Evolutionary conservation across 2,329 filamentous ascomycete species (phyloP).

Genomic region (Penicillium sp.): DNA sequence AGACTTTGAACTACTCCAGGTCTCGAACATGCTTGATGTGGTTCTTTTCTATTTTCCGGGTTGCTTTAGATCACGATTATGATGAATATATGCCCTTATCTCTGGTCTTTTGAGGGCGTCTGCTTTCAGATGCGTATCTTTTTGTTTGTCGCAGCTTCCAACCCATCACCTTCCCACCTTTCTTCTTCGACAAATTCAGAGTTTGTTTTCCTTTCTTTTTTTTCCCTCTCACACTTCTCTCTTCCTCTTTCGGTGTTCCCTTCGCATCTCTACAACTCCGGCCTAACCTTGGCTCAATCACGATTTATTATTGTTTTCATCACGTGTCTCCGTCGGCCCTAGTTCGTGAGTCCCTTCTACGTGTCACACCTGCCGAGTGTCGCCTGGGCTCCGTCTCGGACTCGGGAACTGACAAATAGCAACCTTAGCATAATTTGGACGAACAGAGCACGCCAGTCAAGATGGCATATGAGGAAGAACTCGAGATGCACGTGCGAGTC

Average conservation of each 20-base stretch:
- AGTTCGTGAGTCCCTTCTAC: background rate
- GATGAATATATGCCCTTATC: background rate
- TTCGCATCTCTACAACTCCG: background rate
- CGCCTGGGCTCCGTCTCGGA: background rate
- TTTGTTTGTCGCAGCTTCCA: background rate
- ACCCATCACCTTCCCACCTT: background rate
- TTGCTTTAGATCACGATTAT: background rate
- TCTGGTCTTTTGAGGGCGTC: background rate
- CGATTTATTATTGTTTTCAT: background rate
- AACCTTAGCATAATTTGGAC: background rate
- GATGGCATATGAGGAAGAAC: background rate
- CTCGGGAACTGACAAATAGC: background rate
- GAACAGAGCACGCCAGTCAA: background rate
- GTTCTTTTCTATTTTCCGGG: background rate
- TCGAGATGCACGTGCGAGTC: background rate
- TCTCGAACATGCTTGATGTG: background rate
- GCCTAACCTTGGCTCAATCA: background rate
- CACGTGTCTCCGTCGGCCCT: conserved; percentile 1
- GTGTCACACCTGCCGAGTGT: background rate
- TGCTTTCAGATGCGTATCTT: background rate
- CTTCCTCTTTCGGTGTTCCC: background rate
- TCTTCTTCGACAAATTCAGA: background rate
- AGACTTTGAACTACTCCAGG: background rate
- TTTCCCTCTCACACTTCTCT: background rate
- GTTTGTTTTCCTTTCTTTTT: background rate